Evolutionary conservation across 2,329 filamentous ascomycete genomes (phyloP).

Genomic region (Trichoderma arundinaceum): DNA sequence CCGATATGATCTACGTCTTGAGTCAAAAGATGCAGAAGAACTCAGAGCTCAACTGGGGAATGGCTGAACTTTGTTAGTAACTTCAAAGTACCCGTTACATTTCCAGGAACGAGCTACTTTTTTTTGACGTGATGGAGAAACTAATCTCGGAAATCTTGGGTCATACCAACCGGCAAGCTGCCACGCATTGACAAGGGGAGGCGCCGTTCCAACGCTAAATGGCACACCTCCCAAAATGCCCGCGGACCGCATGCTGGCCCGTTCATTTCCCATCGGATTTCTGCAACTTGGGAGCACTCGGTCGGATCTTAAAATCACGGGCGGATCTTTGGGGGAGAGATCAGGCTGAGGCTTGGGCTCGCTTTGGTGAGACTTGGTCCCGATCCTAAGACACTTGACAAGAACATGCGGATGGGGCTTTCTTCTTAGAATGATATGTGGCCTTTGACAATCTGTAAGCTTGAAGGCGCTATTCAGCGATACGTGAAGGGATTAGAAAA

Average conservation of each 20-base stretch:
- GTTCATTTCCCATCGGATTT: slow-evolving; percentile 28
- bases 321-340: slow-evolving; percentile 29
- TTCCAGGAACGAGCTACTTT: slow-evolving; percentile 27
- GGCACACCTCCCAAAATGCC: slow-evolving; percentile 20
- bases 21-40: background rate
- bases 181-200: slow-evolving; percentile 30
- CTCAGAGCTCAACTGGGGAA: background rate
- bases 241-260: slow-evolving; percentile 31
- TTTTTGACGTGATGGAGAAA: slow-evolving; percentile 29
- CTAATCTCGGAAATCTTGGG: slow-evolving; percentile 33
- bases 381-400: background rate
- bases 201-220: slow-evolving; percentile 29
- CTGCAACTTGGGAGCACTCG: slow-evolving; percentile 29
- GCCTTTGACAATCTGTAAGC: background rate
- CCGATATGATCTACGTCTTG: background rate
- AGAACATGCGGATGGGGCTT: background rate
- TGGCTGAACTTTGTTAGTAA: background rate
- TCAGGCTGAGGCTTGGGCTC: slow-evolving; percentile 15
- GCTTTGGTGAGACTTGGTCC: slow-evolving; percentile 11
- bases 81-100: slow-evolving; percentile 20
- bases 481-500: slow-evolving; percentile 2
- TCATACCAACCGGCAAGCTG: slow-evolving; percentile 32
- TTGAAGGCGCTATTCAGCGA: background rate
- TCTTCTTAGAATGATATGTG: background rate
- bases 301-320: slow-evolving; percentile 31